These are phyloP conservation scores for Podospora fimiseda DNA, from an alignment of 495 filamentous ascomycete genomes.

Conservation along the genomic window DNA sequence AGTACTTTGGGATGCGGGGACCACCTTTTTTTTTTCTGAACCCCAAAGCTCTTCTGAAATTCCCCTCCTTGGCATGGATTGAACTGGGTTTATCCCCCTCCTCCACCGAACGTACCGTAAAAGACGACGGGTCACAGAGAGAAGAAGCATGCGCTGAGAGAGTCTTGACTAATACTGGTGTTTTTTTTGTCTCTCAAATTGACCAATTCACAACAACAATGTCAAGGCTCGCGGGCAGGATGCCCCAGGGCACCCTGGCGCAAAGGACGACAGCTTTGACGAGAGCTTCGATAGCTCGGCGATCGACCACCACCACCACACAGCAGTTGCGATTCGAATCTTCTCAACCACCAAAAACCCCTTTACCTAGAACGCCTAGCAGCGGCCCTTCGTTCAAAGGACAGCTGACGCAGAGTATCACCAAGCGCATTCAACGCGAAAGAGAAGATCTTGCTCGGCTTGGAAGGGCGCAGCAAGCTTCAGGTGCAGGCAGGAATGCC, in stretches of 20 bases:
- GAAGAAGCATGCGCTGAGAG: conserved; percentile 12
- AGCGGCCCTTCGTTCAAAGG: conserved; percentile 60
- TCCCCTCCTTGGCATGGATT: too few species aligned
- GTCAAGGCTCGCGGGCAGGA: conserved; percentile 29
- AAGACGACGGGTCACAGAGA: background rate
- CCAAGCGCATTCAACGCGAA: conserved; percentile 68
- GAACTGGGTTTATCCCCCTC: too few species aligned
- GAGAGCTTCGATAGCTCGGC: conserved; percentile 6
- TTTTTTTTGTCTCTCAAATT: too few species aligned
- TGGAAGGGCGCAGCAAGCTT: conserved; percentile 49
- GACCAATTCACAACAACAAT: conserved; percentile 31
- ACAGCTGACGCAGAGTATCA: conserved; percentile 82
- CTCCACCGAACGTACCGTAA: too few species aligned
- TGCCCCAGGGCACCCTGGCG: conserved; percentile 19
- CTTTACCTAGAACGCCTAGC: background rate
- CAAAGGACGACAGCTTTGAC: conserved; percentile 1
- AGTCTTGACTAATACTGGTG: too few species aligned
- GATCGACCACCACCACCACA: conserved; percentile 4
- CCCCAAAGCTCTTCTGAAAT: too few species aligned
- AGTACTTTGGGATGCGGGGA: too few species aligned
- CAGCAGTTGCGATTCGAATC: conserved; percentile 16
- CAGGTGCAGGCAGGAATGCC: conserved; percentile 49
- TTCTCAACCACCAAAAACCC: conserved; percentile 14
- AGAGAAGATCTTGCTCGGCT: conserved; percentile 61
- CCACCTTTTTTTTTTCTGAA: too few species aligned